Evolutionary conservation across 306 rosid genomes (phyloP).

Genomic region (Oxytropis ochrocephala): DNA sequence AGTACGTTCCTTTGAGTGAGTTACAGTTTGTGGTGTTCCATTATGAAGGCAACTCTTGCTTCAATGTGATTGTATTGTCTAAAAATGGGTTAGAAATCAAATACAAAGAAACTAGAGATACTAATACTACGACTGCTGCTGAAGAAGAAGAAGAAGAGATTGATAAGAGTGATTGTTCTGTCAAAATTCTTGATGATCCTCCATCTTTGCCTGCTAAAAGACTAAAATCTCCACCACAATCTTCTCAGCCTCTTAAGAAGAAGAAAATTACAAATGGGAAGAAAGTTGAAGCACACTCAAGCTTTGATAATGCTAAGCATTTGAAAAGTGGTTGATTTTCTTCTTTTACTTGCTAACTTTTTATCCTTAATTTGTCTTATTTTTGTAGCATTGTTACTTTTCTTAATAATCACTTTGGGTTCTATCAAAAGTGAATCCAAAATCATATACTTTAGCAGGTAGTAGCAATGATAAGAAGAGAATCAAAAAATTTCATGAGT

Average conservation of each 20-base stretch:
- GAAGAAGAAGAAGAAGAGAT: not conserved
- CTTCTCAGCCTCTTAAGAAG: not conserved
- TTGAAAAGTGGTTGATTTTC: not conserved
- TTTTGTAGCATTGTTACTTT: too few relatives aligned
- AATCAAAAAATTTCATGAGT: not conserved
- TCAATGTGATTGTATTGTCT: not conserved
- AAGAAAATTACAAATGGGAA: too few relatives aligned
- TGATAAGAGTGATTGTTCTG: not conserved
- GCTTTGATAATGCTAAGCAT: not conserved
- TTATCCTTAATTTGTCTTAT: too few relatives aligned
- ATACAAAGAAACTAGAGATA: not conserved
- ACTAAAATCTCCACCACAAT: not conserved
- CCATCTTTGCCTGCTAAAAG: not conserved
- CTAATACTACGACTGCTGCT: too few relatives aligned
- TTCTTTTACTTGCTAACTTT: too few relatives aligned
- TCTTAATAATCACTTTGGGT: too few relatives aligned
- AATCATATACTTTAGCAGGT: too few relatives aligned
- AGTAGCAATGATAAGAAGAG: too few relatives aligned
- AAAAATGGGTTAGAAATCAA: not conserved
- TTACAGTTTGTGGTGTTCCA: slow-evolving; percentile 15
- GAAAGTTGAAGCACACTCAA: not conserved
- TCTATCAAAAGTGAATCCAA: too few relatives aligned
- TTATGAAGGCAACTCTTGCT: not conserved
- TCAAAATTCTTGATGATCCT: not conserved
- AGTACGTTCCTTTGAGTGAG: not conserved